A percentile compares a stretch with the other conserved stretches of the same genome.
Conservation (phyloP, 2,329 filamentous ascomycete species). For the Tolypocladium ovalisporum region DNA sequence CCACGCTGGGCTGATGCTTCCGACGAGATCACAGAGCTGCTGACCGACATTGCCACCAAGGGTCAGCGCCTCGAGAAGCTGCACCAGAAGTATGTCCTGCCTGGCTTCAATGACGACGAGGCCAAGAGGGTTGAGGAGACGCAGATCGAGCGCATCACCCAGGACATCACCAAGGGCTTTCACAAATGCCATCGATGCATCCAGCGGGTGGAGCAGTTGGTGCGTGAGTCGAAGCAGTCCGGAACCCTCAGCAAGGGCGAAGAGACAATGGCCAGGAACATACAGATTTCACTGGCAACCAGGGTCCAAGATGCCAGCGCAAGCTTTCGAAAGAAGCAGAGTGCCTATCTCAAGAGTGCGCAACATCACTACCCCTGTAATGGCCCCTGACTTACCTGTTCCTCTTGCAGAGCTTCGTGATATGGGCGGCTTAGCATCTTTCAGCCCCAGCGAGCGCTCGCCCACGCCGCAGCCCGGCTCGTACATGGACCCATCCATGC, state of each 20-base stretch:
- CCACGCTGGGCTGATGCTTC: conserved; percentile 93
- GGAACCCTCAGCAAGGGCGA: conserved; percentile 70
- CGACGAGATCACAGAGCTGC: conserved; percentile 79
- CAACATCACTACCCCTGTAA: conserved; percentile 6
- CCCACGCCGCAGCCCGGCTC: conserved; percentile 37
- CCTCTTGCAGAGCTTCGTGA: conserved; percentile 55
- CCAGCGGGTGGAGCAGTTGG: conserved; percentile 77
- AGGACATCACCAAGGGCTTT: conserved; percentile 80
- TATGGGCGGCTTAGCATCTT: conserved; percentile 47
- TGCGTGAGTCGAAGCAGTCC: conserved; percentile 64
- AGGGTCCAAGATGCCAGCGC: conserved; percentile 88
- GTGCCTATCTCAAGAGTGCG: conserved; percentile 84
- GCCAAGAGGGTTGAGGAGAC: conserved; percentile 77
- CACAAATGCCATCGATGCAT: conserved; percentile 86
- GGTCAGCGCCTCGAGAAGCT: conserved; percentile 79
- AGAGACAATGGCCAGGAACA: conserved; percentile 91
- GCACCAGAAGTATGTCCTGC: conserved; percentile 93
- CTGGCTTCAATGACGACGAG: conserved; percentile 92
- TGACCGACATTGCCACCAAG: conserved; percentile 71
- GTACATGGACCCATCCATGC: conserved; percentile 76
- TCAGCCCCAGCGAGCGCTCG: conserved; percentile 40
- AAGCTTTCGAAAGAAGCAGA: conserved; percentile 92
- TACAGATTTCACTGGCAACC: conserved; percentile 82
- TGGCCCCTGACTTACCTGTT: background rate
- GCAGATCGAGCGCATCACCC: conserved; percentile 83